Evolutionary conservation across 2,329 filamentous ascomycete genomes (phyloP), one percentile per base, ranked within the genome.

Genomic region (Penicillium freii): DNA sequence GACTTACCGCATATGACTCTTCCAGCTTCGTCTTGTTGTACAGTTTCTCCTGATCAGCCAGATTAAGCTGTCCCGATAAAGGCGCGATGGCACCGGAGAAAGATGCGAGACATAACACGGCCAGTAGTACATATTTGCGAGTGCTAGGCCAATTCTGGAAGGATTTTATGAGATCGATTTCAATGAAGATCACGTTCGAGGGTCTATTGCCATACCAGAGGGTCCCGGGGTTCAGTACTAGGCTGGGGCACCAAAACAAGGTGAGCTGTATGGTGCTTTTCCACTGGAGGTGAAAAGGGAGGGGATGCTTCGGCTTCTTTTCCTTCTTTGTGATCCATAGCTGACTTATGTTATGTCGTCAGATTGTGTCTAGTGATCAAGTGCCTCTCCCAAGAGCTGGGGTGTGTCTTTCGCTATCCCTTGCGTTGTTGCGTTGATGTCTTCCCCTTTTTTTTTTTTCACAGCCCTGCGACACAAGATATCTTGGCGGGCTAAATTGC

Each of bases 181-280:
- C 36, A 29, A 45, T 9, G n/a, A 34, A 4, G 40, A 8, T n/a
- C 5, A 13, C n/a, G 8, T 17, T 38, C 11, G 17, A n/a, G 4
- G 4, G 17, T 19, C 27, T 42, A 9, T 17, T 36, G 11, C 60
- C 63, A 59, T 69, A 75, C 72, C 61, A 75, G 56, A 36, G 73
- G 73, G 57, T 75, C 73, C 17, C 63, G 57, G 21, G 70, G 63
- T 48, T 73, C 66, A 53, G 64, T 61, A 52, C 67, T 73, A 8
- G 73, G 72, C n/a, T 62, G 65, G 7, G 73, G 76, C 33, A 78
- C 73, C n/a, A 77, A 61, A 31, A 75, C 71, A 44, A 77, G 19
- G 6, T 64, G 60, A 9, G 46, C 5, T 56, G 13, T 33, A 21
- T 29, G 53, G 34, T 61, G 53, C 7, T 51, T 51, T 11, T 39